Evolutionary conservation across 2,329 filamentous ascomycete species (phyloP), one percentile per base, ranked within the genome.

Genomic region (Colletotrichum paranaense): DNA sequence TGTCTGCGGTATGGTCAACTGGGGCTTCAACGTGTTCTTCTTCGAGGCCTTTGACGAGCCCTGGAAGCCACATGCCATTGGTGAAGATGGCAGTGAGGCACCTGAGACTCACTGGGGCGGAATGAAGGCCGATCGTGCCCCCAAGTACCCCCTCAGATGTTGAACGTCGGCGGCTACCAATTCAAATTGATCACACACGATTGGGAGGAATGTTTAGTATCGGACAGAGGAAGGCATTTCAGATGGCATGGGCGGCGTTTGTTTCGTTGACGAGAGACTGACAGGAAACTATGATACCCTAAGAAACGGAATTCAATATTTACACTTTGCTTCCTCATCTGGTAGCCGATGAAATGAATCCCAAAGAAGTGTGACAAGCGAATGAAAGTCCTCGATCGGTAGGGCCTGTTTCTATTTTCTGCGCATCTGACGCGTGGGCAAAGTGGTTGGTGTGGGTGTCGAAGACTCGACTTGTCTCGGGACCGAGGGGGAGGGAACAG

Each of bases 31-130:
- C 77, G 89, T 91, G 68, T 94, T 94, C 84, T 92, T 89, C 83
- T 94, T 94, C 77, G 92, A 94, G 86, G 92, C 92, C 56, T 93
- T 92, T 77, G 92, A 93, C 77, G 92, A 94, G 88, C 85, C 88
- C 72, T 93, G 91, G 90, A 94, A 94, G 88, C 91, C 92, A 67
- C 81, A 86, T 57, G 89, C 87, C 76, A 82, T 88, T 74, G 92
- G 92, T 77, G 88, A 92, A 79, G 90, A 91, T 78, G 92, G 92
- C 75, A 81, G 88, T 76, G 82, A 84, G 12, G 88, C 86, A 60
- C 88, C 92, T 77, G 92, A 94, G 87, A 91, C 88, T 46, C 88
- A 92, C 77, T 94, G 92, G 92, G 92, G 92, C 78, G 89, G 90
- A 55, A 93, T 91, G 87, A 90, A 86, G 55, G 84, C 86, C 1